A percentile compares a stretch with the other conserved stretches of the same genome.
phyloP scores from a whole-genome alignment of 139 green algal species.

The Volvox africanus region DNA sequence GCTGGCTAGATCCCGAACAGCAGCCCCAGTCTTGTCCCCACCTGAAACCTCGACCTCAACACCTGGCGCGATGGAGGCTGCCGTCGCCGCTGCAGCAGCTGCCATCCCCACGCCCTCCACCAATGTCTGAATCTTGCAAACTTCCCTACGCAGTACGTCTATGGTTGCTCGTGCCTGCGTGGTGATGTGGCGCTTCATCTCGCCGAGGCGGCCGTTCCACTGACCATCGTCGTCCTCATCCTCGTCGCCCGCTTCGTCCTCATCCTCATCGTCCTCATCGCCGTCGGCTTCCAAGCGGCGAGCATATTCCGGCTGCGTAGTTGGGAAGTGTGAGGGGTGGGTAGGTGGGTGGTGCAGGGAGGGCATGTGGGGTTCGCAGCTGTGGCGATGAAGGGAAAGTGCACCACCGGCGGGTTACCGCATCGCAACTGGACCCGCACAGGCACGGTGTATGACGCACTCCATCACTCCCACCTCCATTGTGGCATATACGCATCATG shows the following conservation, averaged over 20 bases:
- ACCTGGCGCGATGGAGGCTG: neutral
- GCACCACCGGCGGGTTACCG: too few relatives aligned
- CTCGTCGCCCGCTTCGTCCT: neutral
- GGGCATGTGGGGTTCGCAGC: too few relatives aligned
- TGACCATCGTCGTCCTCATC: constrained; percentile 5
- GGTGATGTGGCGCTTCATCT: constrained; percentile 37
- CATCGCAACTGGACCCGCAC: too few relatives aligned
- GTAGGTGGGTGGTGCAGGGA: too few relatives aligned
- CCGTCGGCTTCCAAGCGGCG: neutral
- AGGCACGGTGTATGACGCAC: too few relatives aligned
- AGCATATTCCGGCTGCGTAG: constrained; percentile 32
- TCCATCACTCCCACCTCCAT: too few relatives aligned
- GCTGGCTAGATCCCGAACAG: too few relatives aligned
- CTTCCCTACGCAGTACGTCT: constrained; percentile 7
- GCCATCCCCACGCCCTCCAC: neutral
- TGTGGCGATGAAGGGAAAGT: too few relatives aligned
- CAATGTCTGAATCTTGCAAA: neutral
- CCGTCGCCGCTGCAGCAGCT: neutral
- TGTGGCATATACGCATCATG: too few relatives aligned
- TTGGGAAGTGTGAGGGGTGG: too few relatives aligned
- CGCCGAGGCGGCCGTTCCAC: constrained; percentile 40
- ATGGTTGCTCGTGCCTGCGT: neutral
- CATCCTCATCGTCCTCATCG: constrained; percentile 9
- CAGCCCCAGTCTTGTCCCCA: neutral
- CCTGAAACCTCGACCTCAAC: neutral